Percentiles rank a stretch among this genome's conserved stretches.
Evolutionary conservation across 148 eudicot species (phyloP).

Genomic region (Rhododendron vialii): DNA sequence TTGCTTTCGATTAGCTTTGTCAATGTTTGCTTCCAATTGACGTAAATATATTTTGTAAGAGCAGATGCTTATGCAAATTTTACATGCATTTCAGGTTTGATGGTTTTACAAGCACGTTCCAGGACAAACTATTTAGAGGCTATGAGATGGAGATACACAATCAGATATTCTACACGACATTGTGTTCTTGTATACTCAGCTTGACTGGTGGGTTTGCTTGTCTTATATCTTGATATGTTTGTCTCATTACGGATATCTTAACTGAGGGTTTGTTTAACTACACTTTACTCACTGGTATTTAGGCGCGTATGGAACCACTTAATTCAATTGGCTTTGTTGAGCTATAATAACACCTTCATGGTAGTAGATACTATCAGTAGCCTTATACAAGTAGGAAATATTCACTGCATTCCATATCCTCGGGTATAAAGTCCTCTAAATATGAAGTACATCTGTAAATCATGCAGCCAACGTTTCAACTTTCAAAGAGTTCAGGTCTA

Average conservation of each 20-base stretch:
- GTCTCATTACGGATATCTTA: not conserved
- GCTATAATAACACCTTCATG: not conserved
- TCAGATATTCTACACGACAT: constrained; percentile 93
- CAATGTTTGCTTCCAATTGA: not conserved
- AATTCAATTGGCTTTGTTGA: not conserved
- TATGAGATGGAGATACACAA: constrained; percentile 97
- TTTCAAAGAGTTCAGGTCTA: not conserved
- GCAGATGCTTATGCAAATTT: not conserved
- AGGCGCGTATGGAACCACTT: not conserved
- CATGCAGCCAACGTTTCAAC: not conserved
- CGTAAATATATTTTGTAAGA: not conserved
- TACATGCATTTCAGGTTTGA: constrained; percentile 56
- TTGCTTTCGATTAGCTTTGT: not conserved
- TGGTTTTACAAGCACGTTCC: constrained; percentile 98
- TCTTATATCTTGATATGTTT: not conserved
- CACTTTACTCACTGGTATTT: not conserved
- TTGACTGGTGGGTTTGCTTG: constrained; percentile 49
- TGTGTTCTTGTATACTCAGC: constrained; percentile 92
- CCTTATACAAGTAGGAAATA: not conserved
- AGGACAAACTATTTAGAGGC: constrained; percentile 91
- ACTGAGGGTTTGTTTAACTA: not conserved
- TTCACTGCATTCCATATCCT: not conserved
- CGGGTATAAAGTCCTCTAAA: not conserved
- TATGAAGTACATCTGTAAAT: not conserved
- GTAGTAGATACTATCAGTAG: not conserved